phyloP scores from a whole-genome alignment of 1,284 basidiomycete genomes.

The Papiliotrema fonsecae region DNA sequence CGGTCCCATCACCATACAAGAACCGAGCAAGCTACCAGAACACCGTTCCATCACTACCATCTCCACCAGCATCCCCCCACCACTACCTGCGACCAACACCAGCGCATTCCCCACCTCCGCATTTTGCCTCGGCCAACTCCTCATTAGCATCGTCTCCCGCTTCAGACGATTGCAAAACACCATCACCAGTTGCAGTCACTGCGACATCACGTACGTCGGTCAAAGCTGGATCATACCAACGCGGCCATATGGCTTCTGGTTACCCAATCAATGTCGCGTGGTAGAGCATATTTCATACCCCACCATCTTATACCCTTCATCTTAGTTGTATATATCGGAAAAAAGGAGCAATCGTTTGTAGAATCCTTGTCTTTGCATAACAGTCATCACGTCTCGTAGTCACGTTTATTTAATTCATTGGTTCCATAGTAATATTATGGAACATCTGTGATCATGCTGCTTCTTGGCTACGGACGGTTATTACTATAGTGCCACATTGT shows the following conservation, averaged over 20 bases:
- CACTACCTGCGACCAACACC: slow-evolving; percentile 12
- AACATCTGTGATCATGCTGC: no score
- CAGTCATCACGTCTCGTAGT: no score
- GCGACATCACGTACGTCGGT: slow-evolving; percentile 3
- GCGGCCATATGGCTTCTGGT: background rate
- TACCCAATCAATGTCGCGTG: slow-evolving; percentile 9
- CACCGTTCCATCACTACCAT: slow-evolving; percentile 18
- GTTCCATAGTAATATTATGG: no score
- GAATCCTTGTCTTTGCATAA: no score
- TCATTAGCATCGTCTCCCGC: slow-evolving; percentile 42
- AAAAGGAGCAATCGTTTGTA: no score
- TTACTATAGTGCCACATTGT: no score
- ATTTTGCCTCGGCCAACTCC: slow-evolving; percentile 37
- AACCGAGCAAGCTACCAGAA: slow-evolving; percentile 18
- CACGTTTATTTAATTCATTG: no score
- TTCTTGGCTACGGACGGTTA: no score
- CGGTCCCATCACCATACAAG: slow-evolving; percentile 37
- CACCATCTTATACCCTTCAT: no score
- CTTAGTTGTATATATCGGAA: no score
- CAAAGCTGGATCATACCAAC: background rate
- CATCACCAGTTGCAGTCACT: slow-evolving; percentile 37
- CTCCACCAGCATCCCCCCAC: slow-evolving; percentile 32
- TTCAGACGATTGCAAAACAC: slow-evolving; percentile 46
- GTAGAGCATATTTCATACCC: slow-evolving; percentile 2
- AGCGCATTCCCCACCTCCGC: slow-evolving; percentile 15